Conservation (phyloP, 352 stramenopile species). For the Phytophthora sojae region DNA sequence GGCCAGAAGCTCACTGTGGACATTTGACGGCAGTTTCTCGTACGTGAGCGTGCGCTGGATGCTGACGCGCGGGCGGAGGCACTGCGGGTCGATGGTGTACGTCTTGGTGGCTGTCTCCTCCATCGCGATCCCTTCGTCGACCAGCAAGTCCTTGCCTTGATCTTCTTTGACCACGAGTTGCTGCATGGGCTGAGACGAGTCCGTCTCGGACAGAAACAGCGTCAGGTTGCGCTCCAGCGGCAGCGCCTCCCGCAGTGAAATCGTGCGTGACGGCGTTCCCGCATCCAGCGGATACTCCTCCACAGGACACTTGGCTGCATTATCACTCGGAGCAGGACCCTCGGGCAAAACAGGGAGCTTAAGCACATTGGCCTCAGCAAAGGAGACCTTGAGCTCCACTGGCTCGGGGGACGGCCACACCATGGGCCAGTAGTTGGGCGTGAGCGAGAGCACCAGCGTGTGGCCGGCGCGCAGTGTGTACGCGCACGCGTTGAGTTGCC, state of each 20-base stretch:
- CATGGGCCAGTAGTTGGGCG: conserved; percentile 62
- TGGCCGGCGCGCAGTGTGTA: conserved; percentile 47
- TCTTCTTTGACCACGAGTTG: conserved; percentile 48
- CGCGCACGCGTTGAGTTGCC: conserved; percentile 55
- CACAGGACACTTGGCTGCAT: conserved; percentile 28
- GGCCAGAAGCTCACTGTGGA: conserved; percentile 25
- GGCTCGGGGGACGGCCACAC: conserved; percentile 57
- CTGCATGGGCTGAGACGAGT: conserved; percentile 36
- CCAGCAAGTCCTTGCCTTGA: conserved; percentile 54
- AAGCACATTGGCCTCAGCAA: conserved; percentile 38
- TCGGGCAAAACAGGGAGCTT: conserved; percentile 43
- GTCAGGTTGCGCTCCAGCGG: conserved; percentile 44
- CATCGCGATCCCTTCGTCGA: conserved; percentile 57
- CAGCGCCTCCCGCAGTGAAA: conserved; percentile 44
- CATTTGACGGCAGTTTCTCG: conserved; percentile 39
- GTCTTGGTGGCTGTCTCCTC: conserved; percentile 55
- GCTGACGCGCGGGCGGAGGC: conserved; percentile 38
- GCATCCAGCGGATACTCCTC: conserved; percentile 44
- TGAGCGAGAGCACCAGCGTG: conserved; percentile 46
- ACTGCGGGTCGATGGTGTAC: conserved; percentile 49
- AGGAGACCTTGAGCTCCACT: conserved; percentile 40
- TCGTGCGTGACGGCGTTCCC: conserved; percentile 35
- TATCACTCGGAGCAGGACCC: background rate
- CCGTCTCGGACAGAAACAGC: conserved; percentile 48
- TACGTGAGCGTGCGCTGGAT: conserved; percentile 54